Evolutionary conservation across 2,329 filamentous ascomycete species (phyloP).

Genomic region (Colletotrichum spinosum): DNA sequence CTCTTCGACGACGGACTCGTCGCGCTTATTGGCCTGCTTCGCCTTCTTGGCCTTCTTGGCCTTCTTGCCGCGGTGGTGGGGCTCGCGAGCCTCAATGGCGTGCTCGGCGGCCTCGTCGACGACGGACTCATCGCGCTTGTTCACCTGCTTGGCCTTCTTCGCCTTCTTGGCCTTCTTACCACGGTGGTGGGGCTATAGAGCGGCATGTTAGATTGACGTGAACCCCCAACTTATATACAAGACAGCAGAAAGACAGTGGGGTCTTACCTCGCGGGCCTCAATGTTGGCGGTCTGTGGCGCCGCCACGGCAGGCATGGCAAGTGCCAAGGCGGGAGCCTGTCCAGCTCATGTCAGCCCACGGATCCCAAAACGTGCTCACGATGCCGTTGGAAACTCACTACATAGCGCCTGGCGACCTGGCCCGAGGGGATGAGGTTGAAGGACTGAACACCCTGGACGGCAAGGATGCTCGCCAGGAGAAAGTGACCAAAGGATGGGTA

Average conservation of each 20-base stretch:
- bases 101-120: too few species aligned
- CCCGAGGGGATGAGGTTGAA: conserved; percentile 25
- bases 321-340: conserved; percentile 35
- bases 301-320: conserved; percentile 28
- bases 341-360: conserved; percentile 9
- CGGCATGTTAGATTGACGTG: too few species aligned
- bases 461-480: conserved; percentile 37
- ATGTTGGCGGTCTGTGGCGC: conserved; percentile 26
- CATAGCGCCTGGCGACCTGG: conserved; percentile 31
- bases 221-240: too few species aligned
- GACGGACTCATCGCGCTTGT: too few species aligned
- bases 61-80: conserved; percentile 36
- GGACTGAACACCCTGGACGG: conserved; percentile 32
- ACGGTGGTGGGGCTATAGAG: too few species aligned
- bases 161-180: too few species aligned
- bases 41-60: conserved; percentile 33
- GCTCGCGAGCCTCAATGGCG: conserved; percentile 37
- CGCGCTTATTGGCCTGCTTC: background rate
- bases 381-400: conserved; percentile 24
- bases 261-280: conserved; percentile 32
- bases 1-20: conserved; percentile 8
- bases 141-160: too few species aligned
- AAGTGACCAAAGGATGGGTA: conserved; percentile 34
- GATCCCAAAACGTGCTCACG: conserved; percentile 15
- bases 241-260: too few species aligned